Base-by-base conservation (phyloP, 257 asterid species). In the Solanum dulcamara region DNA sequence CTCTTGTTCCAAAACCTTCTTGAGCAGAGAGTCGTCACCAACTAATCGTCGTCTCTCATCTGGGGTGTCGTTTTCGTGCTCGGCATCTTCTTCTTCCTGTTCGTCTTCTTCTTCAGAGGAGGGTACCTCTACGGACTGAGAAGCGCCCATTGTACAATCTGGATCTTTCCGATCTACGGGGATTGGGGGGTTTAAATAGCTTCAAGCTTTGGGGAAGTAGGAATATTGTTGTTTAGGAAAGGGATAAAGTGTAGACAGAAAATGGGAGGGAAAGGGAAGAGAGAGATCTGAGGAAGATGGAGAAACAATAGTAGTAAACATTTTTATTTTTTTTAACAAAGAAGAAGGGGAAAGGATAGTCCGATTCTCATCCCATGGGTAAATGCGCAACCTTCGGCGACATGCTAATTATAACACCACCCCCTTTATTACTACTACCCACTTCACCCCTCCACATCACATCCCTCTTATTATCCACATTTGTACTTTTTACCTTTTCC, bases 1-100 rank as follows among this genome's bases (percentile, higher is more conserved):
- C 86, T 96, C 99, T 85, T 96, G 99, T 85, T 94, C 90, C 7
- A 96, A 94, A 71, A 95, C 92, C 83, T 94, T 96, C 92, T 95
- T 96, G 1, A 90, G 92, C 10, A 92, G 80, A 80, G 89, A 32
- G 70, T 86, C 93, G 35, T 84, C 95, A 40, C 85, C 93, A 40
- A 53, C 86, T 51, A 85, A 80, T 83, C 80, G 88, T 37, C 70
- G 89, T 82, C 62, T 86, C 88, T 82, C 57, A 33, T 89, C 91
- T 0, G 89, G 93, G 3, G 88, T 91, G 4, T 86, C 92, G 0
- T 80, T 90, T 1, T 85, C 96, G 0, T 90, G 91, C 11, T 88
- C 92, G 1, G 32, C 86, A 20, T 53, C 86, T 3, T 87, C 92
- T 0, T 83, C 92, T 1, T 89, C 90, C 0, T 89, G 91, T 2